A percentile compares a stretch with the other conserved stretches of the same genome.
Conservation (phyloP, 2,329 filamentous ascomycete species). For the Pleoardoris graminearum region DNA sequence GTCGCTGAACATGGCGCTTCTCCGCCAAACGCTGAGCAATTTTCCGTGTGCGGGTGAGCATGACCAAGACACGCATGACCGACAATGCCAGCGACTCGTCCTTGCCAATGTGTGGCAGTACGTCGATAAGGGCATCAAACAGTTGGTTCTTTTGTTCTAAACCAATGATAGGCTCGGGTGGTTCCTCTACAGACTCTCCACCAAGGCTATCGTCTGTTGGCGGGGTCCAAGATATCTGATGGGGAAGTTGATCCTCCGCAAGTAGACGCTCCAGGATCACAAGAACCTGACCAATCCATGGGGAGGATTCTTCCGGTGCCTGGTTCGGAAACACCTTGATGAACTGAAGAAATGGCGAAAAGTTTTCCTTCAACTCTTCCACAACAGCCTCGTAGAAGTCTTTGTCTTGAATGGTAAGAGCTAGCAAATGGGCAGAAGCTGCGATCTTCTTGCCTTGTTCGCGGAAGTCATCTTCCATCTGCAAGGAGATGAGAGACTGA, state of each 20-base stretch:
- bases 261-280: conserved; percentile 88
- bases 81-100: conserved; percentile 84
- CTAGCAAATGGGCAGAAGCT: conserved; percentile 89
- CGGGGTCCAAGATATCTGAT: conserved; percentile 70
- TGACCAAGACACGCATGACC: conserved; percentile 79
- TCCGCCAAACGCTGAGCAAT: conserved; percentile 78
- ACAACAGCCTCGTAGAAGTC: conserved; percentile 78
- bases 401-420: conserved; percentile 80
- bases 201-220: conserved; percentile 53
- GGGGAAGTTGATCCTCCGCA: conserved; percentile 83
- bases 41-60: conserved; percentile 77
- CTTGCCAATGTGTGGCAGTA: conserved; percentile 85
- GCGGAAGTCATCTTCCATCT: conserved; percentile 60
- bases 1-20: conserved; percentile 82
- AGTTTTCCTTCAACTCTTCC: conserved; percentile 74
- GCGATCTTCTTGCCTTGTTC: conserved; percentile 71
- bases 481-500: conserved; percentile 74
- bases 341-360: conserved; percentile 76
- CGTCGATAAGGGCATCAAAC: conserved; percentile 76
- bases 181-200: conserved; percentile 59
- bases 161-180: conserved; percentile 65
- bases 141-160: conserved; percentile 69
- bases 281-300: conserved; percentile 90
- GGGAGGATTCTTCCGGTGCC: conserved; percentile 75
- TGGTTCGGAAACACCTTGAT: conserved; percentile 71